Evolutionary conservation across 257 asterid species (phyloP), one percentile per base, ranked within the genome.

Genomic region (Solanum megistacrolobum): DNA sequence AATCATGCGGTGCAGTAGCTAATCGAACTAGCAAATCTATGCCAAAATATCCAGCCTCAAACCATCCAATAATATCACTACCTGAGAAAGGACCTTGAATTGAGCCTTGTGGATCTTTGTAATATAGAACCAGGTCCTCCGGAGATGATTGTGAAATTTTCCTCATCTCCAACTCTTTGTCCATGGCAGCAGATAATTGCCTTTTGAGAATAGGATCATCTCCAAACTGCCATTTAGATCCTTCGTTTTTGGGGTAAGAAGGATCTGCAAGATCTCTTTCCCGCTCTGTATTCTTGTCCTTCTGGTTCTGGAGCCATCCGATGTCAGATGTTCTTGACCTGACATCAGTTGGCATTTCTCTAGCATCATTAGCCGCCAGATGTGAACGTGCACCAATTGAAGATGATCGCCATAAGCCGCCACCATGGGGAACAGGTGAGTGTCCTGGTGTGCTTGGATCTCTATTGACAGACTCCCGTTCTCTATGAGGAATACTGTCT

Each of bases 31-130:
- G 95, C 94, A 97, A 93, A 34, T 97, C 99, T 31, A 97, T 92
- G 89, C 99, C 99, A 93, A 97, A 97, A 89, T 96, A 97, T 82
- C 98, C 99, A 83, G 97, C 93, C 90, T 97, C 99, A 89, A 96
- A 97, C 99, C 99, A 97, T 48, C 98, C 94, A 85, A 97, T 96
- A 66, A 97, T 90, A 91, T 97, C 99, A 89, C 92, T 94, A 41
- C 99, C 99, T n/a, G 96, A 29, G 89, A 97, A 97, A 75, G 99
- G 99, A 62, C 99, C 99, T 93, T 96, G 99, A 89, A 93, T 91
- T 87, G 88, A 92, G 76, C 99, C 99, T 85, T 93, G 98, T 6
- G 99, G 99, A 83, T 97, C 99, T 94, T 95, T 97, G 84, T 97
- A 97, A 90, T 38, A 88, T 81, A 97, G 98, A 83, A 97, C 93